phyloP scores from a whole-genome alignment of 352 stramenopile genomes.

The Globisporangium echinulatum region DNA sequence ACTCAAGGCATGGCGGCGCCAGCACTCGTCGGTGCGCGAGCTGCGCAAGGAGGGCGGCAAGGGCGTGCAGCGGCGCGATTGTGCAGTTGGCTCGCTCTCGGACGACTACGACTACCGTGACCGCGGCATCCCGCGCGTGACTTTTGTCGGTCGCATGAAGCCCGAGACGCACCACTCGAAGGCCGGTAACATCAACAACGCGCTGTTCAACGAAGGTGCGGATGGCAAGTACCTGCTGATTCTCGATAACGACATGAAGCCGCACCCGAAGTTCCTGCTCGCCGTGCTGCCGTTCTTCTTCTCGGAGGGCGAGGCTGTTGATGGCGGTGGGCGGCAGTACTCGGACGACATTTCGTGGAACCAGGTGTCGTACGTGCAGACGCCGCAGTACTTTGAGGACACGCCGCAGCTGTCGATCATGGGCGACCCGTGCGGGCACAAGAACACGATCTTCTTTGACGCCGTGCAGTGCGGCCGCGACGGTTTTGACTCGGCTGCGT shows the following conservation, averaged over 20 bases:
- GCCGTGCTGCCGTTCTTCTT: slow-evolving; percentile 88
- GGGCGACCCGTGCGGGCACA: slow-evolving; percentile 85
- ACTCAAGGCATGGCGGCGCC: slow-evolving; percentile 79
- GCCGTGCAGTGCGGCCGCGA: slow-evolving; percentile 84
- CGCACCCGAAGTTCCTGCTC: slow-evolving; percentile 83
- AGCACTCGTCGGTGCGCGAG: slow-evolving; percentile 82
- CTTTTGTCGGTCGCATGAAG: slow-evolving; percentile 86
- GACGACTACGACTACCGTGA: slow-evolving; percentile 91
- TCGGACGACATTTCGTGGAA: slow-evolving; percentile 88
- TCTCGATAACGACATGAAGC: slow-evolving; percentile 92
- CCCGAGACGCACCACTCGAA: slow-evolving; percentile 87
- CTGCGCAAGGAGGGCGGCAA: slow-evolving; percentile 78
- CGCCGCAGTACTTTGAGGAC: slow-evolving; percentile 88
- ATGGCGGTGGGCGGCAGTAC: slow-evolving; percentile 79
- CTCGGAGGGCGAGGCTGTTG: slow-evolving; percentile 80
- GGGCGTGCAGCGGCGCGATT: slow-evolving; percentile 78
- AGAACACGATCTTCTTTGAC: slow-evolving; percentile 90
- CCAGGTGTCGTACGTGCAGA: slow-evolving; percentile 87
- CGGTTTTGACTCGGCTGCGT: slow-evolving; percentile 83
- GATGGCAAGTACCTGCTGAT: slow-evolving; percentile 88
- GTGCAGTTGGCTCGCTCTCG: slow-evolving; percentile 77
- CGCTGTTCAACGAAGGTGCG: slow-evolving; percentile 85
- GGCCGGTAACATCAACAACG: slow-evolving; percentile 91
- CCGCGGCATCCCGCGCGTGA: slow-evolving; percentile 78
- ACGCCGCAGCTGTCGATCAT: slow-evolving; percentile 78